These are phyloP conservation scores for Nemania sp. DNA, from an alignment of 2,329 filamentous ascomycete genomes.

Conservation along the genomic window DNA sequence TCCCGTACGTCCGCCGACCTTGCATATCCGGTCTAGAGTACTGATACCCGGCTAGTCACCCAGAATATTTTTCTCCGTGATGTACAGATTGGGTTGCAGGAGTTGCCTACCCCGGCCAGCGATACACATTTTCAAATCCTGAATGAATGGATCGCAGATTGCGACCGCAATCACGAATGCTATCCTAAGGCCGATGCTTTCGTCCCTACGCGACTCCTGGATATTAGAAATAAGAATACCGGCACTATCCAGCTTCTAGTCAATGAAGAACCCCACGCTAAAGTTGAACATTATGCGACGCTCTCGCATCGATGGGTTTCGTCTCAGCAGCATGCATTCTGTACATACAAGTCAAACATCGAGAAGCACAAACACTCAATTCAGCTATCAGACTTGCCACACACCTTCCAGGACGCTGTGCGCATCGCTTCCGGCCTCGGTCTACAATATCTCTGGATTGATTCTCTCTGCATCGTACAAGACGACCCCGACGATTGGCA, in stretches of 20 bases:
- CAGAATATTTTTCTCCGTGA: neutral
- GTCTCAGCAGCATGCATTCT: neutral
- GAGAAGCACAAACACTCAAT: neutral
- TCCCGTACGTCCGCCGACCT: neutral
- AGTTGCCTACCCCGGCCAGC: neutral
- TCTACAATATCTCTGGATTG: constrained; percentile 1
- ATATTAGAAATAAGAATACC: neutral
- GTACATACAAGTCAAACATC: constrained; percentile 4
- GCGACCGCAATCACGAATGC: neutral
- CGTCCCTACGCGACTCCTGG: constrained; percentile 5
- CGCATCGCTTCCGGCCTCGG: neutral
- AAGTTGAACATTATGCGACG: neutral
- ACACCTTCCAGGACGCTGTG: constrained; percentile 6
- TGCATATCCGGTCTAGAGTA: neutral
- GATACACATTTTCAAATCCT: neutral
- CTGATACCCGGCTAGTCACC: neutral
- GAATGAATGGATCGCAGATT: constrained; percentile 4
- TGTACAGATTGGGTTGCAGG: constrained; percentile 3
- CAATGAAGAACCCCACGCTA: neutral
- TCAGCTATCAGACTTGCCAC: neutral
- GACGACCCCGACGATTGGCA: constrained; percentile 3
- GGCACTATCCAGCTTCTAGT: neutral
- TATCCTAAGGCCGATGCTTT: neutral
- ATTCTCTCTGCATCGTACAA: neutral
- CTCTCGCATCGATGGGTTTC: neutral